Evolutionary conservation across 768 basidiomycete species (phyloP).

Genomic region (Amanita pallidorosea): DNA sequence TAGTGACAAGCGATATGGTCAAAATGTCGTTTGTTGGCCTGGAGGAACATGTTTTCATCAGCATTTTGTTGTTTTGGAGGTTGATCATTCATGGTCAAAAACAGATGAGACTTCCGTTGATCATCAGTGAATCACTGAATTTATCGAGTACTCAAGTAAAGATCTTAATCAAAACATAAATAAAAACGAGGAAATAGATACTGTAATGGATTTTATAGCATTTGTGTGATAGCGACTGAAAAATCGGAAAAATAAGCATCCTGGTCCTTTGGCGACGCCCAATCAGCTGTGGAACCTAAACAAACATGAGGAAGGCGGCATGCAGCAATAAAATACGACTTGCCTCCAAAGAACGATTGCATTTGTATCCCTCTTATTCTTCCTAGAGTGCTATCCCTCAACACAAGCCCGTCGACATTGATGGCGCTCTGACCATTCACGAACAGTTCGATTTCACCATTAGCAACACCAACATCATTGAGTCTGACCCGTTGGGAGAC

Average conservation of each 20-base stretch:
- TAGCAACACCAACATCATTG: constrained; percentile 57
- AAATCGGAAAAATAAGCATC: constrained; percentile 60
- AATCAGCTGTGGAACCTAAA: constrained; percentile 33
- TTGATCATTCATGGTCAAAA: neutral
- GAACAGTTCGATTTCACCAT: constrained; percentile 66
- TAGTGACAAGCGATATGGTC: constrained; percentile 13
- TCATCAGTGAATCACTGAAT: no score
- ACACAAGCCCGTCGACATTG: constrained; percentile 40
- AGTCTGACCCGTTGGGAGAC: constrained; percentile 61
- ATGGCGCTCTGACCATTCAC: constrained; percentile 57
- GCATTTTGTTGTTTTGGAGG: constrained; percentile 3
- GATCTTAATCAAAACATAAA: no score
- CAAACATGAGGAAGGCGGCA: neutral
- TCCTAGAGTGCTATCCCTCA: constrained; percentile 36
- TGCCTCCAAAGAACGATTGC: constrained; percentile 76
- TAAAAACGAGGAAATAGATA: no score
- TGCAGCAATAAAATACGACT: constrained; percentile 7
- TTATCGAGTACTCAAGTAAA: no score
- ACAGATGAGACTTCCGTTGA: neutral
- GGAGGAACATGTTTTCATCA: constrained; percentile 13
- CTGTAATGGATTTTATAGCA: neutral
- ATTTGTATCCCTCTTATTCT: constrained; percentile 58
- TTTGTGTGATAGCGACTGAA: constrained; percentile 13
- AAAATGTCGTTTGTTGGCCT: constrained; percentile 28
- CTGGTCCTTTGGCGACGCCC: constrained; percentile 54